Evolutionary conservation across 202 grass and related monocot genomes (phyloP).

Genomic region (Panicum virgatum): DNA sequence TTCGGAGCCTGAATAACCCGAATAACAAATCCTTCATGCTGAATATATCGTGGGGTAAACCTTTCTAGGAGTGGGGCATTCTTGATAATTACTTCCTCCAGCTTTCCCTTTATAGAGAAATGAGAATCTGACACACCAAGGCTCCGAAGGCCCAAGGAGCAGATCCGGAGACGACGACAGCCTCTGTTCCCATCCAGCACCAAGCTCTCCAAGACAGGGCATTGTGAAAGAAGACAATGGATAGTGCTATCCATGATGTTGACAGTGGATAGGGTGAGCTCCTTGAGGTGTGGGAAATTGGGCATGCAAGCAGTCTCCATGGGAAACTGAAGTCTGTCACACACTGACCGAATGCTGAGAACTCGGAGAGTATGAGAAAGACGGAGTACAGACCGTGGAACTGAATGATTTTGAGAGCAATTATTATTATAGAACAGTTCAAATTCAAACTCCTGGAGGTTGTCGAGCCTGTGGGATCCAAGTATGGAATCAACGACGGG

Average conservation of each 20-base stretch:
- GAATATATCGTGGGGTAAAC: not conserved
- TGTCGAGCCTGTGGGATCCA: too few relatives aligned
- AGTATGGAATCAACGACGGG: too few relatives aligned
- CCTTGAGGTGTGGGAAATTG: not conserved
- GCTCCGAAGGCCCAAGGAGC: not conserved
- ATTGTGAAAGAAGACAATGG: not conserved
- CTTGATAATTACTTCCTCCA: not conserved
- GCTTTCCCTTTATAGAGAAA: not conserved
- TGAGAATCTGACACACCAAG: not conserved
- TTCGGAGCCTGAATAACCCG: not conserved
- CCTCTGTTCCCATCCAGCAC: not conserved
- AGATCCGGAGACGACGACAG: not conserved
- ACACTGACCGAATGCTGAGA: too few relatives aligned
- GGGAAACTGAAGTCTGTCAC: too few relatives aligned
- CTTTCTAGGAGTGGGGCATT: constrained; percentile 22
- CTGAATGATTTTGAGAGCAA: too few relatives aligned
- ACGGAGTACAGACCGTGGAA: too few relatives aligned
- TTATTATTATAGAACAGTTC: too few relatives aligned
- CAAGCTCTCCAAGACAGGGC: constrained; percentile 1
- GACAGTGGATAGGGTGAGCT: not conserved
- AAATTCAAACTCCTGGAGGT: too few relatives aligned
- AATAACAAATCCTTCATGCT: not conserved
- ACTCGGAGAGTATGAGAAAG: too few relatives aligned
- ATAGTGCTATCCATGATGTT: not conserved
- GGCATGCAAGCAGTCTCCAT: too few relatives aligned